A percentile compares a stretch with the other conserved stretches of the same genome.
These are phyloP conservation scores for Emericellopsis atlantica DNA, from an alignment of 2,329 filamentous ascomycete genomes.

Conservation along the genomic window DNA sequence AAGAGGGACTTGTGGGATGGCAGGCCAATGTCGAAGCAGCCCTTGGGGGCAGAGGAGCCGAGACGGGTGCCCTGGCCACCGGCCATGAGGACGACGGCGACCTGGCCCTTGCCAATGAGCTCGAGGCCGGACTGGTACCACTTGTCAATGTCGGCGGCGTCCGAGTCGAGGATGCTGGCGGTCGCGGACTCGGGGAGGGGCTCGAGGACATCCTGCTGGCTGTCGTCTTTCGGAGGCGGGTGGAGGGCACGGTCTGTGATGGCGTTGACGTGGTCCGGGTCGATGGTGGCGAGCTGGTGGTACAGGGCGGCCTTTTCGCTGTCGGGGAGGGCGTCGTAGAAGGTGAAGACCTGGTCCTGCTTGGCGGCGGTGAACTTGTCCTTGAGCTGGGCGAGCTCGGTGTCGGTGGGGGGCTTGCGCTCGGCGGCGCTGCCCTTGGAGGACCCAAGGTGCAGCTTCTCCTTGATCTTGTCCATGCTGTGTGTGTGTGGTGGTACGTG, in stretches of 20 bases:
- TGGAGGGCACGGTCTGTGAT: conserved; percentile 74
- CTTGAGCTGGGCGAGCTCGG: conserved; percentile 55
- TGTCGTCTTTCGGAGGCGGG: conserved; percentile 52
- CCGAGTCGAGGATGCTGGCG: conserved; percentile 85
- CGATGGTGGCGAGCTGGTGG: conserved; percentile 68
- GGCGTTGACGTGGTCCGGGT: conserved; percentile 78
- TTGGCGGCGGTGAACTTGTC: conserved; percentile 65
- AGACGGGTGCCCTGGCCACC: conserved; percentile 92
- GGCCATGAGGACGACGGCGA: conserved; percentile 88
- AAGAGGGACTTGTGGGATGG: conserved; percentile 91
- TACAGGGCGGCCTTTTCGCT: conserved; percentile 68
- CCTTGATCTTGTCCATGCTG: conserved; percentile 30
- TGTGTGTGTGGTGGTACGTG: conserved; percentile 5
- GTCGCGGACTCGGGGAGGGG: conserved; percentile 77
- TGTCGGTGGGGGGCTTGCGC: not conserved
- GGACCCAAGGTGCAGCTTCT: conserved; percentile 23
- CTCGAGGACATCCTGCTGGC: conserved; percentile 49
- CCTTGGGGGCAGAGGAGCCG: conserved; percentile 91
- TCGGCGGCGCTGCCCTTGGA: not conserved
- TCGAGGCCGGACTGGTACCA: conserved; percentile 82
- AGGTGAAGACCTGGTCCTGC: conserved; percentile 67
- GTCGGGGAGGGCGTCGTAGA: conserved; percentile 63
- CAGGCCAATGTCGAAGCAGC: conserved; percentile 92
- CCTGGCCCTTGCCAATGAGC: conserved; percentile 62
- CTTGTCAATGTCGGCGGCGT: conserved; percentile 59